A percentile compares a stretch with the other conserved stretches of the same genome.
These are phyloP conservation scores for Fusarium transvaalense DNA, from an alignment of 2,329 filamentous ascomycete species.

Conservation along the genomic window DNA sequence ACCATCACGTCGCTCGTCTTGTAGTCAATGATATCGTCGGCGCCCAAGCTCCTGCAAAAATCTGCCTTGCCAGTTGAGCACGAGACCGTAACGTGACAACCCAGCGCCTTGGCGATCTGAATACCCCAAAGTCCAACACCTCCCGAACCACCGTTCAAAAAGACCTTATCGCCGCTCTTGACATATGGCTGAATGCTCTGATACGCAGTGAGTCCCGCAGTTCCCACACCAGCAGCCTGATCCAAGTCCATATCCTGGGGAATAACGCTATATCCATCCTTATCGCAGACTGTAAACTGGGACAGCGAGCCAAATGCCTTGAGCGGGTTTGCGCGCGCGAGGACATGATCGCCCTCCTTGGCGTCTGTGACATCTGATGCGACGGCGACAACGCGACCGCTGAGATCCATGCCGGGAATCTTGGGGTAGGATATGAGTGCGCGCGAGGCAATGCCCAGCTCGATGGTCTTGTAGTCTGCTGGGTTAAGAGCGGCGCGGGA, in stretches of 20 bases:
- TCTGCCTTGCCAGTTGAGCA: conserved; percentile 71
- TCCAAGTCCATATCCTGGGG: conserved; percentile 57
- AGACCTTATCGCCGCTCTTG: conserved; percentile 66
- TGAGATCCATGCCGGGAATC: conserved; percentile 64
- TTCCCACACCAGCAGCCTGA: conserved; percentile 58
- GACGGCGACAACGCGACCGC: conserved; percentile 60
- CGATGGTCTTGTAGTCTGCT: conserved; percentile 63
- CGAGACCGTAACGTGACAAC: conserved; percentile 70
- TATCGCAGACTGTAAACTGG: conserved; percentile 56
- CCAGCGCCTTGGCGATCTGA: conserved; percentile 73
- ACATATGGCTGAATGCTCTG: conserved; percentile 62
- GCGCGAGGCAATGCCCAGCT: conserved; percentile 55
- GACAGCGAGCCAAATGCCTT: conserved; percentile 57
- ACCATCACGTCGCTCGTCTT: conserved; percentile 62
- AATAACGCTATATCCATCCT: conserved; percentile 54
- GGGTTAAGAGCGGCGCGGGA: conserved; percentile 61
- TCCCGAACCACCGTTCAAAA: conserved; percentile 75
- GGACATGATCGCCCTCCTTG: conserved; percentile 58
- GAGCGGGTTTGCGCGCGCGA: conserved; percentile 53
- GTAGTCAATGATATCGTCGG: conserved; percentile 75
- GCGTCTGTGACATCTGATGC: conserved; percentile 49
- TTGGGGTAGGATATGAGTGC: conserved; percentile 54
- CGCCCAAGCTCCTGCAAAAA: conserved; percentile 69
- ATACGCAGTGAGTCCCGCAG: conserved; percentile 63
- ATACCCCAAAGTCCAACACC: conserved; percentile 72